Base-by-base conservation (phyloP, 257 asterid genomes). In the Solanum dulcamara region DNA sequence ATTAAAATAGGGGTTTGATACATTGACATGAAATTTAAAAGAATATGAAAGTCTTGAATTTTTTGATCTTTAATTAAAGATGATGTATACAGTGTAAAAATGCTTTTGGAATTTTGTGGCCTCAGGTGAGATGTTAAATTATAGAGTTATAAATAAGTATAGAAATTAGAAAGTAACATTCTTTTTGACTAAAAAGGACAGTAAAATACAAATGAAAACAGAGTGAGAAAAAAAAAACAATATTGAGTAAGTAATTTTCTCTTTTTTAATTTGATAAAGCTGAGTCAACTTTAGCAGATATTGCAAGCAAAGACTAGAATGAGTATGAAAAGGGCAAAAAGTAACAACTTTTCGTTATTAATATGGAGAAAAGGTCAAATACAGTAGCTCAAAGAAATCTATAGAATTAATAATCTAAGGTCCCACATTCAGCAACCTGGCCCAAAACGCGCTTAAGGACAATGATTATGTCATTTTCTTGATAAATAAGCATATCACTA, bases 341-440 rank as follows among this genome's bases (percentile, higher is more conserved):
- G 42, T 18, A 74, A 60, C 26, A 64, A 30, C 50, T 10, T 48
- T 44, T 83, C 60, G 40, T 62, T 70, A 83, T 66, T 46, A 83
- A 83, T 40, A 30, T 13, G 30, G 57, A 51, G 93, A 91, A 90
- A 90, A 88, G 86, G 93, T 88, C 91, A 85, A 86, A 57, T 24
- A 85, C 82, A 84, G 80, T 84, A 57, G 66, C 82, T 55, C 89
- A 75, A 59, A 42, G 51, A 51, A 89, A 91, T 89, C 88, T 89
- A 6, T 74, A 42, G 81, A 10, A 44, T 12, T 75, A 18, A 75
- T 44, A 28, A 44, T 89, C 79, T 24, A 85, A 80, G 53, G 90
- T 83, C 93, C 92, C 92, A 62, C 91, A 48, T 53, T 89, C 89
- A 80, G 32, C 88, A 81, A 84, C 68, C 88, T 42, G 83, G 88